phyloP scores from a whole-genome alignment of 2,329 filamentous ascomycete genomes.

The Calonectria hongkongensis region DNA sequence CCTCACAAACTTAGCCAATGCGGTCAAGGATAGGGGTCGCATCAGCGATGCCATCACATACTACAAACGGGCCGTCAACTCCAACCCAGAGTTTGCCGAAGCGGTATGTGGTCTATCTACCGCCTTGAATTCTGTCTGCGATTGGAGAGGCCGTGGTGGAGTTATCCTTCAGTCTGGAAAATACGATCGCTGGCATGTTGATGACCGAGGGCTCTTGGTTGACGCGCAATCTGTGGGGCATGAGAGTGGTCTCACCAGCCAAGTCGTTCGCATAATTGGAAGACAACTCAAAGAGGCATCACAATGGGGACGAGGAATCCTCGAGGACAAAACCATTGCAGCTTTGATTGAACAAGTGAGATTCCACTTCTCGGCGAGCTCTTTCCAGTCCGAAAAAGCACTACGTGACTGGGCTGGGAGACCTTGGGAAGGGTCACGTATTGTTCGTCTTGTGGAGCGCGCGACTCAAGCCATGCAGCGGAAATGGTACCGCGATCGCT shows the following conservation, averaged over 20 bases:
- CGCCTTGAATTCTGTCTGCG: conserved; percentile 95
- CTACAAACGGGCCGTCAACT: conserved; percentile 90
- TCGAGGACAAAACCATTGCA: conserved; percentile 74
- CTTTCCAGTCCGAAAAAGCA: conserved; percentile 62
- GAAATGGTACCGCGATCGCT: conserved; percentile 91
- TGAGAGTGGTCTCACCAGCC: conserved; percentile 88
- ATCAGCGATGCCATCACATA: conserved; percentile 94
- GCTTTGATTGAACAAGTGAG: conserved; percentile 69
- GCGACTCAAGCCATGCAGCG: conserved; percentile 85
- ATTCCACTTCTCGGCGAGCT: conserved; percentile 60
- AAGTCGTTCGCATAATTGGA: conserved; percentile 92
- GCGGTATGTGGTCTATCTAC: conserved; percentile 97
- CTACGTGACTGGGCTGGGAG: conserved; percentile 80
- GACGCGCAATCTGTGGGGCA: conserved; percentile 79
- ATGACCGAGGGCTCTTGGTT: conserved; percentile 86
- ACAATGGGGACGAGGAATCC: conserved; percentile 85
- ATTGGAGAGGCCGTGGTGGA: conserved; percentile 93
- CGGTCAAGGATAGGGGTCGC: conserved; percentile 95
- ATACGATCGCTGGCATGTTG: conserved; percentile 94
- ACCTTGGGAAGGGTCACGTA: conserved; percentile 90
- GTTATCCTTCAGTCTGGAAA: conserved; percentile 83
- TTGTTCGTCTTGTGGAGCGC: conserved; percentile 90
- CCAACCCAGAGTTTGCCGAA: conserved; percentile 97
- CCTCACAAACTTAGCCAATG: conserved; percentile 95
- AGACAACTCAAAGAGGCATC: conserved; percentile 92